A percentile compares a stretch with the other conserved stretches of the same genome.
Evolutionary conservation across 805 yeast genomes (phyloP).

Genomic region (Candida ficus): DNA sequence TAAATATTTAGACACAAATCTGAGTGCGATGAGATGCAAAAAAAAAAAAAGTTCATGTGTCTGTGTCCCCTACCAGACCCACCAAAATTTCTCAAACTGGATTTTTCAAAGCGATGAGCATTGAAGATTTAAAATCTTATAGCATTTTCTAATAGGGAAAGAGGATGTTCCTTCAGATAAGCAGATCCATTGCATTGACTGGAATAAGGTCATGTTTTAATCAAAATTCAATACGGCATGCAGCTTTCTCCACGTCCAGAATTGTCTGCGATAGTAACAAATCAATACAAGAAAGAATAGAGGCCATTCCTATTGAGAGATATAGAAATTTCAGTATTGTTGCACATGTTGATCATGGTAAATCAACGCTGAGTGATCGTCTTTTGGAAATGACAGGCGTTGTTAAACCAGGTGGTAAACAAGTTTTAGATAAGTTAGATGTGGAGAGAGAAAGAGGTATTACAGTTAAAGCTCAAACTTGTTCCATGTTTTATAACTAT

Average conservation of each 20-base stretch:
- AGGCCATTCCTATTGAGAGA: slow-evolving; percentile 74
- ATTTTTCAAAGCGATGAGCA: not conserved
- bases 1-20: no score
- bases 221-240: slow-evolving; percentile 5
- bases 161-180: not conserved
- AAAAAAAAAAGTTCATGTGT: slow-evolving; percentile 3
- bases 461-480: slow-evolving; percentile 95
- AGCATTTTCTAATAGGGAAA: no score
- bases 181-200: not conserved
- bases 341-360: slow-evolving; percentile 91
- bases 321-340: slow-evolving; percentile 91
- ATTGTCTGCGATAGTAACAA: not conserved
- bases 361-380: slow-evolving; percentile 86
- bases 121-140: no score
- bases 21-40: not conserved
- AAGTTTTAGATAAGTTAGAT: slow-evolving; percentile 85
- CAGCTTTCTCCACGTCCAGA: slow-evolving; percentile 1
- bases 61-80: slow-evolving; percentile 1
- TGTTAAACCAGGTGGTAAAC: slow-evolving; percentile 74
- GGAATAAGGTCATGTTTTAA: no score
- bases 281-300: slow-evolving; percentile 49
- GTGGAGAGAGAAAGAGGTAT: slow-evolving; percentile 96
- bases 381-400: slow-evolving; percentile 86
- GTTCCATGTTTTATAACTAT: slow-evolving; percentile 80
- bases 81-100: not conserved